phyloP scores from a whole-genome alignment of 352 stramenopile genomes.

The Aphanomyces stellatus region DNA sequence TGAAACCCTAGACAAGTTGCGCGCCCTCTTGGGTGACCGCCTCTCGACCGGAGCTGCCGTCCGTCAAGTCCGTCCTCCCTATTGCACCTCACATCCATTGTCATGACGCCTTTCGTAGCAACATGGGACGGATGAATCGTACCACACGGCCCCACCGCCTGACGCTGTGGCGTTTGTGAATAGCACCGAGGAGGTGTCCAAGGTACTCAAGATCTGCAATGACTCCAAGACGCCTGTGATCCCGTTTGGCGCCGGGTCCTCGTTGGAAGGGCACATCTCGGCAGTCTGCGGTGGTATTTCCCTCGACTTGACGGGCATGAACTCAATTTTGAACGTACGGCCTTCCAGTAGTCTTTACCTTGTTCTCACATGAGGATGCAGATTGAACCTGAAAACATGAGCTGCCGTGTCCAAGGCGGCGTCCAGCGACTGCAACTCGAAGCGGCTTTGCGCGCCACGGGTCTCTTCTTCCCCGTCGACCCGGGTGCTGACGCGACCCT shows the following conservation, averaged over 20 bases:
- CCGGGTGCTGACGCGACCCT: conserved; percentile 94
- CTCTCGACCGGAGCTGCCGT: conserved; percentile 55
- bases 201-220: conserved; percentile 87
- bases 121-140: conserved; percentile 88
- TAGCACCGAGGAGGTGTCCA: conserved; percentile 80
- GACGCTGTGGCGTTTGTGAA: conserved; percentile 83
- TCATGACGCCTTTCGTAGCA: conserved; percentile 33
- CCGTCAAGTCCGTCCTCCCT: conserved; percentile 27
- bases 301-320: conserved; percentile 85
- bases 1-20: conserved; percentile 42
- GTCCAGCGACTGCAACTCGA: conserved; percentile 92
- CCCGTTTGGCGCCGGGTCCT: conserved; percentile 89
- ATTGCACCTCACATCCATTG: background rate
- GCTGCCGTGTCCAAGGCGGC: conserved; percentile 90
- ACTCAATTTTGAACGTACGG: conserved; percentile 46
- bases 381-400: conserved; percentile 74
- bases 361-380: conserved; percentile 7
- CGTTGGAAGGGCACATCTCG: conserved; percentile 95
- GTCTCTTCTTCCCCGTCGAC: conserved; percentile 96
- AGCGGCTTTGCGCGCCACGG: conserved; percentile 71
- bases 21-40: conserved; percentile 53
- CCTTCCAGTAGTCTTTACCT: background rate
- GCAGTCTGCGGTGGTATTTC: conserved; percentile 84
- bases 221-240: conserved; percentile 85
- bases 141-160: conserved; percentile 77